Base-by-base conservation (phyloP, 768 basidiomycete genomes). In the Gymnopilus dilepis region DNA sequence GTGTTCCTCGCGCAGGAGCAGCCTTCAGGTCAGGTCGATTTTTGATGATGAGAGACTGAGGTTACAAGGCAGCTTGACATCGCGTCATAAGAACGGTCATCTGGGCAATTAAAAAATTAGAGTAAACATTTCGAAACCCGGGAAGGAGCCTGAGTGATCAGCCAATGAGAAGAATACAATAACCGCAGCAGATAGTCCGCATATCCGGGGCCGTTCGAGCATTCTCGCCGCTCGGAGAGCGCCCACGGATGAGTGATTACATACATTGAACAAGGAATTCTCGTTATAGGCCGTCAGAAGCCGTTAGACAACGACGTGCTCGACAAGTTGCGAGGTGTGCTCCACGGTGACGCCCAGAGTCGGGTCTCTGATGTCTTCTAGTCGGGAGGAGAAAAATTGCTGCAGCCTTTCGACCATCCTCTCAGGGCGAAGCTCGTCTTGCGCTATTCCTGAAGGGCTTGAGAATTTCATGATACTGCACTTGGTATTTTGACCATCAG, bases 391-490 rank as follows among this genome's bases (percentile, higher is more conserved):
- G 52, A 85, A 84, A 31, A 73, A 78, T 26, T 40, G 61, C 34
- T 41, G 45, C 19, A 87, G 70, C 21, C 55, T 66, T 17, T 64
- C 63, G n/a, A 70, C 61, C 19, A 86, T 38, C 6, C 52, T 56
- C 11, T 66, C 55, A 17, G 70, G 67, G 6, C 67, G 21, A 34
- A 59, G 61, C 26, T 42, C 34, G 17, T 38, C 41, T 31, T 43
- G 34, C 69, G 58, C 67, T 12, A 81, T 56, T 19, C 58, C 48
- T 8, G 70, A 72, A 6, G 86, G 87, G 65, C 82, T 86, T 3
- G 87, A 86, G 67, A 87, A 89, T 65, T 84, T 86, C 62, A 87
- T 69, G 15, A 89, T 52, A 0, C 72, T 70, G 59, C 85, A 81
- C 31, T 15, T 24, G n/a, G 19, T 37, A n/a, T 50, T 24, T 60